Evolutionary conservation across 2,329 filamentous ascomycete species (phyloP).

Genomic region (Calonectria multiphialidica): DNA sequence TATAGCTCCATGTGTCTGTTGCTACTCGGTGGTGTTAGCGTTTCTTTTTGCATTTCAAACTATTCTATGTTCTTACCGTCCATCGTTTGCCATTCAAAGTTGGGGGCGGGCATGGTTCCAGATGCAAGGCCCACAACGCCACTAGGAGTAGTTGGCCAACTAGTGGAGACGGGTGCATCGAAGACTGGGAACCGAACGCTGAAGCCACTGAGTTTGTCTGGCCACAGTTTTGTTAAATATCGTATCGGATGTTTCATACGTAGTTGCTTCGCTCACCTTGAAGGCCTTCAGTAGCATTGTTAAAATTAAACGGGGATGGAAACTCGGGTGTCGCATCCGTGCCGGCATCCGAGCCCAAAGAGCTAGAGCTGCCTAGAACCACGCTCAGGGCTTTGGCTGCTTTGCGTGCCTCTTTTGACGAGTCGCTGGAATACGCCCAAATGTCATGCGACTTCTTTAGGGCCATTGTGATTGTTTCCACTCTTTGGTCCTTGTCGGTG

Average conservation of each 20-base stretch:
- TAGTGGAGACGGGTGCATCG: neutral
- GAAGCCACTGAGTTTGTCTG: neutral
- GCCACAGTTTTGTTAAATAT: neutral
- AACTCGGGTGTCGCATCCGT: neutral
- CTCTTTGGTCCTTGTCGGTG: neutral
- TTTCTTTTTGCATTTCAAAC: neutral
- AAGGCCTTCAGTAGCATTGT: no score
- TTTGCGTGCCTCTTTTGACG: constrained; percentile 11
- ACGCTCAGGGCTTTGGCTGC: constrained; percentile 6
- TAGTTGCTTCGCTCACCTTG: neutral
- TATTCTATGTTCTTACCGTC: neutral
- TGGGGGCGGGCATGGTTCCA: neutral
- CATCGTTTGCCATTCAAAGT: neutral
- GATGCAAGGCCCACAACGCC: neutral
- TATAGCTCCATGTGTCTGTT: neutral
- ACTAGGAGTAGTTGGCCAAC: neutral
- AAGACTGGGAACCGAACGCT: constrained; percentile 7
- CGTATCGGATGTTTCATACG: neutral
- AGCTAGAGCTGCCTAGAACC: neutral
- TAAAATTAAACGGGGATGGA: neutral
- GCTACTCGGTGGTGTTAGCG: neutral
- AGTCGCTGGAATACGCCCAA: constrained; percentile 6
- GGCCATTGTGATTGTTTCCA: neutral
- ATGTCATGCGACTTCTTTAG: constrained; percentile 7
- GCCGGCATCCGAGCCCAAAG: neutral